phyloP scores from a whole-genome alignment of 2,329 filamentous ascomycete genomes.

The Stachybotrys elegans region DNA sequence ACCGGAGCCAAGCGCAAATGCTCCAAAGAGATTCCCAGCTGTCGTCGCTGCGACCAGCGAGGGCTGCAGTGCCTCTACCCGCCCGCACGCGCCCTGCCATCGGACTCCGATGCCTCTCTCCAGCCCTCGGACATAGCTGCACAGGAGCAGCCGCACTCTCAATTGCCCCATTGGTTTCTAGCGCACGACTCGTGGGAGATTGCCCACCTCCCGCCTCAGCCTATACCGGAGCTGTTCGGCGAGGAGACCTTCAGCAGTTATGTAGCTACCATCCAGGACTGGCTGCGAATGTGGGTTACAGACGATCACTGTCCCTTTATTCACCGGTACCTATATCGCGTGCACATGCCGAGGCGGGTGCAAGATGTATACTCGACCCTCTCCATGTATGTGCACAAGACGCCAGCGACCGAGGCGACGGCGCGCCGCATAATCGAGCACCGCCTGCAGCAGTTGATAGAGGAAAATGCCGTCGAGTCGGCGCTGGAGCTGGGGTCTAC shows the following conservation, averaged over 20 bases:
- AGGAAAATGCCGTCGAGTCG: background rate
- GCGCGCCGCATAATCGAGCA: background rate
- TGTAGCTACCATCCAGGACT: slow-evolving; percentile 1
- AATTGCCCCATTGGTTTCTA: background rate
- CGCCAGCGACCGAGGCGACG: background rate
- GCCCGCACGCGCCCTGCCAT: background rate
- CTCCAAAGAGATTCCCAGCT: background rate
- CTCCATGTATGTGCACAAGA: background rate
- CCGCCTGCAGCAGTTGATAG: slow-evolving; percentile 1
- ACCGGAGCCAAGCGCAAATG: slow-evolving; percentile 1
- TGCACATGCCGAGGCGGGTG: background rate
- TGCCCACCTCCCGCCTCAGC: background rate
- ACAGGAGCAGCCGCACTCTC: background rate
- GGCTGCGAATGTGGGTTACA: slow-evolving; percentile 1
- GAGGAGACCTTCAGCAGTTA: background rate
- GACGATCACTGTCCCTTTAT: slow-evolving; percentile 1
- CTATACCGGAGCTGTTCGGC: slow-evolving; percentile 1
- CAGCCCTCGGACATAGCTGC: background rate
- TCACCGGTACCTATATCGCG: slow-evolving; percentile 1
- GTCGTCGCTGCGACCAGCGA: background rate
- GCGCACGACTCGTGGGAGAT: background rate
- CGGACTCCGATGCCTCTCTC: background rate
- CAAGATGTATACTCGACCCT: background rate
- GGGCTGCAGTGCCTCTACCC: slow-evolving; percentile 1
- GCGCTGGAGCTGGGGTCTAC: background rate